A percentile compares a stretch with the other conserved stretches of the same genome.
Evolutionary conservation across 208 protist genomes (phyloP).

Genomic region (Leishmania tropica): DNA sequence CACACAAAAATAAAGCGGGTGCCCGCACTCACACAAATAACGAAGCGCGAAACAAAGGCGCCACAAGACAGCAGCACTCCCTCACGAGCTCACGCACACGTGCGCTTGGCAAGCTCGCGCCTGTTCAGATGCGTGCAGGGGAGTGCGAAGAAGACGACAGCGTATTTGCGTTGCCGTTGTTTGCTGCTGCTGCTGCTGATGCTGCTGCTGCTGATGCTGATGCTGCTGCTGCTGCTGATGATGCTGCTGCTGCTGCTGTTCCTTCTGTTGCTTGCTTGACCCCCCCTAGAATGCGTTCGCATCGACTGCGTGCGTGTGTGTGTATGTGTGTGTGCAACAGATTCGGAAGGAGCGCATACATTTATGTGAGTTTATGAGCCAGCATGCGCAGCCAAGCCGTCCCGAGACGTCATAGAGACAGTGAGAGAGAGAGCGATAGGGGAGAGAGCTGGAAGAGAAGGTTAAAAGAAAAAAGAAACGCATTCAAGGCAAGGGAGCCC

Average conservation of each 20-base stretch:
- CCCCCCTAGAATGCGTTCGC: neutral
- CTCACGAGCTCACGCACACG: neutral
- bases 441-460: neutral
- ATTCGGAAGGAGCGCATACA: neutral
- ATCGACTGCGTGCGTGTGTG: neutral
- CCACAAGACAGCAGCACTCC: no score
- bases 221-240: no score
- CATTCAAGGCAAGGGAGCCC: neutral
- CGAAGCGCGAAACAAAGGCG: neutral
- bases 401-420: neutral
- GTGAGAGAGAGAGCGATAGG: neutral
- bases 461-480: neutral
- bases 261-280: neutral
- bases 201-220: no score
- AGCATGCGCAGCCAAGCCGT: neutral
- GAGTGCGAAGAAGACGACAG: neutral
- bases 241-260: neutral
- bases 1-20: neutral
- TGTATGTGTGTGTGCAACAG: slow-evolving; percentile 8
- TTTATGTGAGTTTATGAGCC: neutral
- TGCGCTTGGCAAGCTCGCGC: neutral
- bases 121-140: neutral
- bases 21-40: neutral
- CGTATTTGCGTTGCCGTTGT: neutral
- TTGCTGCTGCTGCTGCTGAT: no score